phyloP scores from a whole-genome alignment of 2,329 filamentous ascomycete genomes.

The Neonectria ditissima region DNA sequence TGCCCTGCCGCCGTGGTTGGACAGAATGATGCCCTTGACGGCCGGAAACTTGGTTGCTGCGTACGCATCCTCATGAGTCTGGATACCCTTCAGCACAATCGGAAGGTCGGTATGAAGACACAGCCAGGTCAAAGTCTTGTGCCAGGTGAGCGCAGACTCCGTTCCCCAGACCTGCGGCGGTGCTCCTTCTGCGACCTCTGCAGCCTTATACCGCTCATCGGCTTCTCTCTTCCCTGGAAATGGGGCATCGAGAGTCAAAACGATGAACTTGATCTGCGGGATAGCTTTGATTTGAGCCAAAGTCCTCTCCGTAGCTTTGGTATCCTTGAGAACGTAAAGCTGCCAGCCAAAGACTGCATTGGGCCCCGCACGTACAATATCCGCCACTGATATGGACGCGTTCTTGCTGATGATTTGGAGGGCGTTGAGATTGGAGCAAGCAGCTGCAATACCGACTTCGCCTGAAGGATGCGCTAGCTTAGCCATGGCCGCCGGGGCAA shows the following conservation, averaged over 20 bases:
- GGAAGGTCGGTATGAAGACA: conserved; percentile 65
- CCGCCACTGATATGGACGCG: conserved; percentile 67
- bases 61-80: conserved; percentile 72
- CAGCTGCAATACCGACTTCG: conserved; percentile 67
- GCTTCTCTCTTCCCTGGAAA: conserved; percentile 66
- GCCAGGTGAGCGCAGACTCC: conserved; percentile 73
- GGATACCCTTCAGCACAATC: conserved; percentile 76
- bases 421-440: conserved; percentile 64
- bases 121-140: conserved; percentile 53
- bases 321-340: conserved; percentile 70
- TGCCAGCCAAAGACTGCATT: conserved; percentile 68
- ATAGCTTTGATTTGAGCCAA: conserved; percentile 73
- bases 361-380: conserved; percentile 56
- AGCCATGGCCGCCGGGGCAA: conserved; percentile 72
- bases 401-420: conserved; percentile 73
- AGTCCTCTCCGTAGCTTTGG: conserved; percentile 53
- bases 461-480: conserved; percentile 71
- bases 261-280: conserved; percentile 71
- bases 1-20: conserved; percentile 75
- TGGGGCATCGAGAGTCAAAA: conserved; percentile 70
- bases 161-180: conserved; percentile 65
- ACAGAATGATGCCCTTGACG: conserved; percentile 65
- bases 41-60: conserved; percentile 66
- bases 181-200: conserved; percentile 64
- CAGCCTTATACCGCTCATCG: conserved; percentile 58